These are phyloP conservation scores for Rhizopus delemar DNA, from an alignment of 371 early-diverging fungal genomes.

Conservation along the genomic window DNA sequence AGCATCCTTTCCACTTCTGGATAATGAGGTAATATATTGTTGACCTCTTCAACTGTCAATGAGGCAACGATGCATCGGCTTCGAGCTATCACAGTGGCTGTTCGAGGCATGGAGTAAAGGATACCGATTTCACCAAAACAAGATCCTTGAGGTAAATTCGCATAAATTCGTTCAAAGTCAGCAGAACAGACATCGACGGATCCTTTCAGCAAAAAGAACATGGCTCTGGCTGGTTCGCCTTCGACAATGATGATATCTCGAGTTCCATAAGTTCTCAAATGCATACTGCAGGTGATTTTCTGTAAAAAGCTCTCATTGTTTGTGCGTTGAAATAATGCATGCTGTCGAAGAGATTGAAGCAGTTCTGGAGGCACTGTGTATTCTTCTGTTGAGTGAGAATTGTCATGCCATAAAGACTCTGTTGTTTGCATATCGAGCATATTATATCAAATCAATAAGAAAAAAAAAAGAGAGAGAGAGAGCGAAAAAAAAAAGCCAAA, in stretches of 20 bases:
- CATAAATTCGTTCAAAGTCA: conserved; percentile 76
- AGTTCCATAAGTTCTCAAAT: conserved; percentile 50
- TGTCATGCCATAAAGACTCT: conserved; percentile 2
- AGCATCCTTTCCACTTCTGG: conserved; percentile 62
- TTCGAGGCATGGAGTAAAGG: conserved; percentile 75
- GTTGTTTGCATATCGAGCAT: conserved; percentile 24
- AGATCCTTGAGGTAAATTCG: conserved; percentile 68
- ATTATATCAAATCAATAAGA: background rate
- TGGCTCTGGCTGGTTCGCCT: conserved; percentile 77
- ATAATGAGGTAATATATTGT: conserved; percentile 43
- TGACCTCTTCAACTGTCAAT: conserved; percentile 63
- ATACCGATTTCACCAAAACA: conserved; percentile 86
- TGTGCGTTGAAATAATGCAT: conserved; percentile 49
- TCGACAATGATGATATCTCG: conserved; percentile 71
- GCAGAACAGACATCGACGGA: conserved; percentile 76
- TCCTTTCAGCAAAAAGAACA: conserved; percentile 86
- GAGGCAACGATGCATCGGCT: conserved; percentile 70
- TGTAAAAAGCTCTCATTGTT: conserved; percentile 44
- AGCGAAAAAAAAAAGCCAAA: too few species aligned
- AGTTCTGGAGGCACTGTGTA: conserved; percentile 38
- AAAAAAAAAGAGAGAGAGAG: conserved; percentile 1
- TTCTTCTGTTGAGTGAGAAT: conserved; percentile 4
- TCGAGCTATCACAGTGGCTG: conserved; percentile 78
- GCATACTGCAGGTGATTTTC: conserved; percentile 46
- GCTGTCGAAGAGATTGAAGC: conserved; percentile 35